Evolutionary conservation across 352 stramenopile species (phyloP).

Genomic region (Phytopythium oedochilum): DNA sequence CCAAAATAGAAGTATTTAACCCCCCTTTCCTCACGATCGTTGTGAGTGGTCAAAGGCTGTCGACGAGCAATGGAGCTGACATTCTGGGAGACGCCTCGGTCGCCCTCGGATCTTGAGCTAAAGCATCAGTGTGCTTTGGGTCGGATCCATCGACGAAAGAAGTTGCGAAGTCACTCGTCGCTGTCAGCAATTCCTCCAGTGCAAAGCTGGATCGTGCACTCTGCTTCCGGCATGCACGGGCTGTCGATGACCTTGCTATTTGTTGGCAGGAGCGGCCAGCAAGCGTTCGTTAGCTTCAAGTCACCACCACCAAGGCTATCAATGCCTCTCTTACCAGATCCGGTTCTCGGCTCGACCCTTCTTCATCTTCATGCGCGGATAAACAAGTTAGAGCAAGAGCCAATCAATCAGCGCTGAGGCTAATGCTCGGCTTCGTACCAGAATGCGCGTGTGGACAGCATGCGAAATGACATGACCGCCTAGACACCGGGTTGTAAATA

Average conservation of each 20-base stretch:
- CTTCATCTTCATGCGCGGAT: slow-evolving; percentile 46
- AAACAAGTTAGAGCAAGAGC: slow-evolving; percentile 1
- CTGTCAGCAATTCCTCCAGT: slow-evolving; percentile 55
- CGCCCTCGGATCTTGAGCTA: no score
- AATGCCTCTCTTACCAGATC: slow-evolving; percentile 49
- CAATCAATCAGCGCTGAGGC: background rate
- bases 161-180: slow-evolving; percentile 56
- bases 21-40: no score
- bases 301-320: background rate
- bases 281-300: background rate
- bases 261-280: background rate
- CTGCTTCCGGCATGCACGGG: slow-evolving; percentile 82
- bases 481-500: slow-evolving; percentile 6
- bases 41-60: no score
- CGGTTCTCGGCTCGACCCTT: slow-evolving; percentile 91
- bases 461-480: slow-evolving; percentile 94
- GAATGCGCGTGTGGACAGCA: slow-evolving; percentile 95
- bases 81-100: no score
- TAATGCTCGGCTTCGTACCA: slow-evolving; percentile 24
- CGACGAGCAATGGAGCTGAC: no score
- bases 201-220: slow-evolving; percentile 74
- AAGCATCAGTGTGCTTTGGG: no score
- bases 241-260: slow-evolving; percentile 80
- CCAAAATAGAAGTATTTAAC: slow-evolving; percentile 43
- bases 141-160: no score